Conservation (phyloP, 2,329 filamentous ascomycete genomes). For the Pestalotiopsis fici region DNA sequence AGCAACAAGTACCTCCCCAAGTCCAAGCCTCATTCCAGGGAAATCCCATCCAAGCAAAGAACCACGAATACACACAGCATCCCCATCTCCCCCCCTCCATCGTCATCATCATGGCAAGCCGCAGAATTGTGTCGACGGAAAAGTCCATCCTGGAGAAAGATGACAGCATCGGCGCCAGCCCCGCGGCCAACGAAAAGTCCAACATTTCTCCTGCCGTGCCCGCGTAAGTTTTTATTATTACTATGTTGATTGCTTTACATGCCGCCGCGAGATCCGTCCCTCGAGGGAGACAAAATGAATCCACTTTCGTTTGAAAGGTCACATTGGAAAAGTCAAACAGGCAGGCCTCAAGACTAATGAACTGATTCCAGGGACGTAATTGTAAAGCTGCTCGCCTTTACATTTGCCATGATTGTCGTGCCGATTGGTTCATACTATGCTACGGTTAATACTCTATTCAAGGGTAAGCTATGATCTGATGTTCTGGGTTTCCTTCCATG, state of each 20-base stretch:
- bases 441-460: conserved; percentile 75
- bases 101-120: conserved; percentile 61
- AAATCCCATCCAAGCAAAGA: background rate
- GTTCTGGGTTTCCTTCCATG: background rate
- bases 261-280: no score
- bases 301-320: no score
- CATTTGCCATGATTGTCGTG: conserved; percentile 83
- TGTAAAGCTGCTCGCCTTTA: conserved; percentile 86
- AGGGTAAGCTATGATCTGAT: conserved; percentile 53
- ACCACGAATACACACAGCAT: background rate
- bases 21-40: background rate
- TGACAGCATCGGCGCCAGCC: conserved; percentile 40
- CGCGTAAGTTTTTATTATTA: conserved; percentile 53
- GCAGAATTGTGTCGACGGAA: conserved; percentile 65
- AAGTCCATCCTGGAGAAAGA: conserved; percentile 67
- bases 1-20: background rate
- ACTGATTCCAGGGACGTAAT: conserved; percentile 69
- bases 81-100: background rate
- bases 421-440: conserved; percentile 90
- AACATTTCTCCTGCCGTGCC: conserved; percentile 83
- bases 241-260: background rate
- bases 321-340: no score
- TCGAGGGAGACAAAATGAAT: no score
- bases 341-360: conserved; percentile 7
- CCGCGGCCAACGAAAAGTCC: conserved; percentile 56